Evolutionary conservation across 345 rosid species (phyloP).

Genomic region (Raphanus sativus): DNA sequence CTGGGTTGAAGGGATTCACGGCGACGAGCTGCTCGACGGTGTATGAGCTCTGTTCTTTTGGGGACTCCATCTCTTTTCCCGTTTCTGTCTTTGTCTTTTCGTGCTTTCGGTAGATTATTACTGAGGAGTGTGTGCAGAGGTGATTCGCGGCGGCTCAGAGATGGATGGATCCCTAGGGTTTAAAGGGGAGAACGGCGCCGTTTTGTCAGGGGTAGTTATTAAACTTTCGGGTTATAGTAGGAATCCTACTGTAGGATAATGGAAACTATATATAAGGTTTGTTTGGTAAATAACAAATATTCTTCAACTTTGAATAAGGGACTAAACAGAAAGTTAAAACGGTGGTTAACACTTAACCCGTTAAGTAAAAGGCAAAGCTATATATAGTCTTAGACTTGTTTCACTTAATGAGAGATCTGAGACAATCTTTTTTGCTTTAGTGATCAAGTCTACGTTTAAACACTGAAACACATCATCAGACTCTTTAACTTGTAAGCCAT

Average conservation of each 20-base stretch:
- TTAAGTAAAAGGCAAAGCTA: no score
- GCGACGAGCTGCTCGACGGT: slow-evolving; percentile 91
- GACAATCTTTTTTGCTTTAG: not conserved
- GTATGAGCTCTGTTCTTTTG: slow-evolving; percentile 53
- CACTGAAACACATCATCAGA: no score
- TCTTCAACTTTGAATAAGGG: not conserved
- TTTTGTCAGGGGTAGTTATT: not conserved
- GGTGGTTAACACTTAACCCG: no score
- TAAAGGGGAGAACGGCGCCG: slow-evolving; percentile 13
- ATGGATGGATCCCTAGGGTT: slow-evolving; percentile 34
- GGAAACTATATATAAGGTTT: not conserved
- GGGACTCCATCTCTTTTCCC: slow-evolving; percentile 41
- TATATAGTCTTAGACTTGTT: no score
- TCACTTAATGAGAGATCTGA: not conserved
- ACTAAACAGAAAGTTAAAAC: not conserved
- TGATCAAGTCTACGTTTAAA: not conserved
- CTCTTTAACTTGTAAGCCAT: no score
- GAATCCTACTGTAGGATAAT: no score
- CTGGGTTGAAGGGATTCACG: slow-evolving; percentile 96
- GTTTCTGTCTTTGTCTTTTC: slow-evolving; percentile 26
- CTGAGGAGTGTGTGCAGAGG: slow-evolving; percentile 16
- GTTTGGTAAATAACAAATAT: not conserved
- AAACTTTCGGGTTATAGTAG: not conserved
- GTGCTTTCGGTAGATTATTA: not conserved
- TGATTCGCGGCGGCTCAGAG: slow-evolving; percentile 11